These are phyloP conservation scores for Gloeophyllum trabeum DNA, from an alignment of 768 basidiomycete species.

Conservation along the genomic window DNA sequence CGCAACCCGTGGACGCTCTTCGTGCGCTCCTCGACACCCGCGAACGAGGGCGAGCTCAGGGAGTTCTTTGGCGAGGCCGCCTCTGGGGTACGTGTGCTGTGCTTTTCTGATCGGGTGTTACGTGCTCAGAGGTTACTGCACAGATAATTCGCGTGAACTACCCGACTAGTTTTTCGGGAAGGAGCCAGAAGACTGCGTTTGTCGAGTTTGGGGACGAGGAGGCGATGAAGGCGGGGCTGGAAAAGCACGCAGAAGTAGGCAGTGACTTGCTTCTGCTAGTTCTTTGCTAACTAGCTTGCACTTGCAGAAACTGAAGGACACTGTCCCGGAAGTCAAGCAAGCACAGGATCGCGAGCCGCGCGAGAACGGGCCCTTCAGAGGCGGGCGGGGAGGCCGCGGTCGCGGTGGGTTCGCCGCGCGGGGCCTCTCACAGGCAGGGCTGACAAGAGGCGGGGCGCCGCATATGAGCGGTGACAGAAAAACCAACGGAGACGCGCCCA, in stretches of 20 bases:
- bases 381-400: constrained; percentile 41
- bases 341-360: constrained; percentile 45
- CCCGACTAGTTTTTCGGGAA: constrained; percentile 35
- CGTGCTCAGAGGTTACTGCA: too few relatives aligned
- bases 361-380: constrained; percentile 20
- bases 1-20: constrained; percentile 82
- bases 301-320: constrained; percentile 59
- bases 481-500: too few relatives aligned
- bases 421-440: constrained; percentile 59
- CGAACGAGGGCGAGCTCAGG: constrained; percentile 53
- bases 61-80: constrained; percentile 71
- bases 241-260: constrained; percentile 61
- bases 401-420: constrained; percentile 49
- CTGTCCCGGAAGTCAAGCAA: constrained; percentile 53
- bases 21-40: constrained; percentile 47
- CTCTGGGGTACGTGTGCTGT: constrained; percentile 46
- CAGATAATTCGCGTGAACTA: constrained; percentile 64
- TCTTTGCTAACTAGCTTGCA: constrained; percentile 4
- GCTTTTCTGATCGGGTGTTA: too few relatives aligned
- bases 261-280: background rate
- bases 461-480: too few relatives aligned
- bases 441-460: constrained; percentile 39
- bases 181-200: constrained; percentile 57
- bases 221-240: constrained; percentile 69
- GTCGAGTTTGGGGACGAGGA: constrained; percentile 89